A percentile compares a stretch with the other conserved stretches of the same genome.
Conservation (phyloP, 164 flowering plant species). For the Tetracentron sinense region DNA sequence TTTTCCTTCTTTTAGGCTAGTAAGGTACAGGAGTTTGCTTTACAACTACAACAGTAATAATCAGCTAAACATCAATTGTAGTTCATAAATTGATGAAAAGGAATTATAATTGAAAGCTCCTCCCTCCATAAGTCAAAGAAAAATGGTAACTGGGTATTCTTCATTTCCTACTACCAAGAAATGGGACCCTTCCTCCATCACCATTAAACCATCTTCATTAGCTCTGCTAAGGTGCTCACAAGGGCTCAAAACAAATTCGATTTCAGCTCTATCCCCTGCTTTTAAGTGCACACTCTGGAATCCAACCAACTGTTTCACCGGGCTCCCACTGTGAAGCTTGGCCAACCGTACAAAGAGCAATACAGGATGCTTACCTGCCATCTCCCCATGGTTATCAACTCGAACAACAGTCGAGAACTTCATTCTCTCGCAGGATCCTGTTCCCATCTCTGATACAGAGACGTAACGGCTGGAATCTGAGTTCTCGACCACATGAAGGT, state of each 20-base stretch:
- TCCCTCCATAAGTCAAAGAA: conserved; percentile 6
- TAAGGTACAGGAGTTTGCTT: background rate
- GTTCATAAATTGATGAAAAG: background rate
- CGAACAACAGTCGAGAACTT: conserved; percentile 39
- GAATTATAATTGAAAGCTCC: no score
- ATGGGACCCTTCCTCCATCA: conserved; percentile 57
- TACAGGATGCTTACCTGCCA: conserved; percentile 73
- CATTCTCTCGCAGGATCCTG: conserved; percentile 37
- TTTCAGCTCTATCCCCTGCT: conserved; percentile 44
- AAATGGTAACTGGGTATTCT: conserved; percentile 36
- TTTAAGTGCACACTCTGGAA: conserved; percentile 51
- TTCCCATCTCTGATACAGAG: conserved; percentile 44
- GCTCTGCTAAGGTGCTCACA: conserved; percentile 75
- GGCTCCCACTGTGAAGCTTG: conserved; percentile 28
- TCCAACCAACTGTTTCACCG: conserved; percentile 60
- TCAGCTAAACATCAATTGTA: background rate
- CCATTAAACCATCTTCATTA: conserved; percentile 57
- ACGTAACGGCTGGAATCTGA: conserved; percentile 20
- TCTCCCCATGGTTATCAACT: conserved; percentile 61
- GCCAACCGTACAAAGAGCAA: conserved; percentile 44
- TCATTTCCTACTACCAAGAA: conserved; percentile 58
- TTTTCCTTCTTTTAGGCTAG: no score
- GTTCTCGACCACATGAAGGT: conserved; percentile 1
- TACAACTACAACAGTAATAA: background rate
- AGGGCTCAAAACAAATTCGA: conserved; percentile 52